Percentiles rank a stretch among this genome's conserved stretches.
Evolutionary conservation across 805 yeast species (phyloP).

Genomic region (Hanseniaspora jakobsenii): DNA sequence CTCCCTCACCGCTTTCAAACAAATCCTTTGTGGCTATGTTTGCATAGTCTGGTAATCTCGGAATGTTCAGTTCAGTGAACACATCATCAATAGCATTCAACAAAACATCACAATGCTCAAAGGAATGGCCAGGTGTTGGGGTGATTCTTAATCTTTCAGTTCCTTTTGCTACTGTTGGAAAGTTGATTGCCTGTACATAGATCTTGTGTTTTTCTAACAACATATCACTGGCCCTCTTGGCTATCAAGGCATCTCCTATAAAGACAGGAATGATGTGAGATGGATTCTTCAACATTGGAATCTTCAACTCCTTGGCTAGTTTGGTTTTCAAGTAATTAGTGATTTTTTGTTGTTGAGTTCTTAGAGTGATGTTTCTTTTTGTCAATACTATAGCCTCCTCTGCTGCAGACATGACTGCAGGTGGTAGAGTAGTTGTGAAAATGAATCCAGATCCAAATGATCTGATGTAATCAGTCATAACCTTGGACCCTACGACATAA

Average conservation of each 20-base stretch:
- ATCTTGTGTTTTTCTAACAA: slow-evolving; percentile 73
- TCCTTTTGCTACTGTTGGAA: slow-evolving; percentile 94
- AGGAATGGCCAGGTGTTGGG: slow-evolving; percentile 95
- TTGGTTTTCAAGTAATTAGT: slow-evolving; percentile 73
- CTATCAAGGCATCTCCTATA: slow-evolving; percentile 87
- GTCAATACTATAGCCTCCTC: slow-evolving; percentile 76
- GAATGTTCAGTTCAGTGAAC: slow-evolving; percentile 60
- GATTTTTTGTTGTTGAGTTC: slow-evolving; percentile 73
- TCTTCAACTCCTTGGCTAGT: slow-evolving; percentile 49
- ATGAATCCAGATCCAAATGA: slow-evolving; percentile 95
- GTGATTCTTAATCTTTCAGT: slow-evolving; percentile 93
- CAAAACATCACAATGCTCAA: slow-evolving; percentile 62
- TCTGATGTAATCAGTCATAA: slow-evolving; percentile 86
- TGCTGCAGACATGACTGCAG: slow-evolving; percentile 95
- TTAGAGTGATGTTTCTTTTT: slow-evolving; percentile 60
- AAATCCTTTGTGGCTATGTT: slow-evolving; percentile 23
- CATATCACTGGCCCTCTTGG: slow-evolving; percentile 82
- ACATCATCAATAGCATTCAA: slow-evolving; percentile 70
- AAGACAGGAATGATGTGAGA: slow-evolving; percentile 93
- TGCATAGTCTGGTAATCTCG: slow-evolving; percentile 69
- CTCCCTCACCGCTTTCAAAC: slow-evolving; percentile 25
- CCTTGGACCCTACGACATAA: slow-evolving; percentile 78
- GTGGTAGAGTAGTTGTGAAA: slow-evolving; percentile 93
- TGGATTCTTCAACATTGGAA: slow-evolving; percentile 95
- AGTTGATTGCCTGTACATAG: slow-evolving; percentile 96